Base-by-base conservation (phyloP, 352 stramenopile species). In the Globisporangium emineosum region DNA sequence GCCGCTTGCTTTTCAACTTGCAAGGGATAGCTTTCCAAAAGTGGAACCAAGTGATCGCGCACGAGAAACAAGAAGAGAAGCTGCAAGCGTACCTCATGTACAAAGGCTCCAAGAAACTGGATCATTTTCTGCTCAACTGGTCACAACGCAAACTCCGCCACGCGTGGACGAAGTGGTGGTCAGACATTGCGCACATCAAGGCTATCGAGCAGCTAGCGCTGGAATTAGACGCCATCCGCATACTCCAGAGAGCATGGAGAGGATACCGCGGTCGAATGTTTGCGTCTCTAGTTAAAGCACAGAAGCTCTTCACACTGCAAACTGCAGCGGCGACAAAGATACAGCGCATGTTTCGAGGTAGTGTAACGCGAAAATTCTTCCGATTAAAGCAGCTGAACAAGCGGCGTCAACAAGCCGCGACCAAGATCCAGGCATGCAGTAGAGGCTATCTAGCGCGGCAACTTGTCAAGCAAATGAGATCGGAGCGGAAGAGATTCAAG, bases 101-200 rank as follows among this genome's bases (percentile, higher is more conserved):
- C 72, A 91, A 90, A 57, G 86, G 86, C 21, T 85, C 76, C 50
- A 89, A 90, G 60, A 88, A 88, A 54, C 76, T 94, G 15, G 82
- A 92, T 47, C 56, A 67, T 7, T 91, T 93, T 52, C 55, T 92
- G 25, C 65, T 76, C 29, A 90, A 90, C 54, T 91, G 81, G 81
- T 80, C 76, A 0, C 78, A 89, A 47, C 81, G 86, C 50, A 86
- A 88, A 50, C 55, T 91, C 17, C 75, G 71, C 0, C 73, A 89
- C 50, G 79, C 78, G 23, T 94, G 83, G 86, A 80, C 72, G 23
- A 86, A 79, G 23, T 94, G 86, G 86, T 86, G 69, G 65, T 76
- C 70, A 0, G 71, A 87, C 43, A 66, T 92, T n/a, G 73, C 66
- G 12, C 68, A 81, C 37, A 60, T 74, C 25, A 86, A 90, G 42